A percentile compares a stretch with the other conserved stretches of the same genome.
These are phyloP conservation scores for Capillidium rhysosporum DNA, from an alignment of 371 early-diverging fungal species.

Conservation along the genomic window DNA sequence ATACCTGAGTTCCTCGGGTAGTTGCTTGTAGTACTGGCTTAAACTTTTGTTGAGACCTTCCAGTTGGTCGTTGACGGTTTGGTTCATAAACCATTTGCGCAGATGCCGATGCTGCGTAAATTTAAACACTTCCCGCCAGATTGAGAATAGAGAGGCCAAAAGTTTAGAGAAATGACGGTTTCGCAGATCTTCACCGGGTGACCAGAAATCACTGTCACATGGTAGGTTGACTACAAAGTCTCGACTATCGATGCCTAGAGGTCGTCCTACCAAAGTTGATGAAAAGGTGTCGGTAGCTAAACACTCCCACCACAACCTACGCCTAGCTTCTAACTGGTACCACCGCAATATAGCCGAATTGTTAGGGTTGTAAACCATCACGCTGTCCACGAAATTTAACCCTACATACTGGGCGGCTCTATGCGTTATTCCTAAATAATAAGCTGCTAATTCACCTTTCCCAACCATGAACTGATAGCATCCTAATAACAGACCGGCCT, in stretches of 20 bases:
- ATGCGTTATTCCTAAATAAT: constrained; percentile 2
- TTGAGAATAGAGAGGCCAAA: not conserved
- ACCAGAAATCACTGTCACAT: not conserved
- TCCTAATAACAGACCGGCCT: not conserved
- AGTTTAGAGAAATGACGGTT: not conserved
- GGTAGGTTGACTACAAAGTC: constrained; percentile 6
- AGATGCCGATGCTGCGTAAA: constrained; percentile 7
- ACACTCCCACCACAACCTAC: constrained; percentile 7
- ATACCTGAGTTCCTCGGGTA: not conserved
- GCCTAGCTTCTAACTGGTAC: not conserved
- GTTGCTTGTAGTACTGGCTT: not conserved
- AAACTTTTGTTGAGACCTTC: not conserved
- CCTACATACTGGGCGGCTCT: constrained; percentile 5
- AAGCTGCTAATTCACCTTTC: constrained; percentile 2
- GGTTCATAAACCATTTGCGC: constrained; percentile 4
- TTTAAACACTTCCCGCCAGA: constrained; percentile 2
- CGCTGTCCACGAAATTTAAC: not conserved
- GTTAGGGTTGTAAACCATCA: constrained; percentile 4
- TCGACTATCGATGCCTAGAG: constrained; percentile 4
- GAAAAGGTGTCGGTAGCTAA: not conserved
- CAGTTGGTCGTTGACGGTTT: not conserved
- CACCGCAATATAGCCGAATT: not conserved
- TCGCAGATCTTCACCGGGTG: not conserved
- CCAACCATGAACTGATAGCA: constrained; percentile 2
- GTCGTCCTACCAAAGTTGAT: constrained; percentile 2